Conservation (phyloP, 345 rosid species). For the Conringia planisiliqua region DNA sequence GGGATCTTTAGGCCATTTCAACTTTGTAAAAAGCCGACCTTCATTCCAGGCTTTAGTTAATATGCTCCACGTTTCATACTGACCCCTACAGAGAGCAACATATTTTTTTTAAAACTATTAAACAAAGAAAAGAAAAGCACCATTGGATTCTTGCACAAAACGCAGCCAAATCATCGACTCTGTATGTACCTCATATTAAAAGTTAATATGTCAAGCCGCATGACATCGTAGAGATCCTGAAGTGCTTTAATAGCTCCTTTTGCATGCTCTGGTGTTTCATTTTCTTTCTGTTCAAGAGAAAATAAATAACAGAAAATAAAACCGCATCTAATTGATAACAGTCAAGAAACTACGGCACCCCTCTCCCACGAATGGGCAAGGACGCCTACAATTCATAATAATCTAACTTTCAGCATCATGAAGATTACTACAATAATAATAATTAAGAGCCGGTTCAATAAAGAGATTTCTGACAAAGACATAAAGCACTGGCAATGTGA, state of each 20-base stretch:
- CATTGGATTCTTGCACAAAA: constrained; percentile 1
- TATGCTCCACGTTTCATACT: constrained; percentile 74
- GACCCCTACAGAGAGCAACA: constrained; percentile 46
- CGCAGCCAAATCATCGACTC: constrained; percentile 20
- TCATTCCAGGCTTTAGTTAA: constrained; percentile 80
- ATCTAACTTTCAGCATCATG: background rate
- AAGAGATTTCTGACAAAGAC: background rate
- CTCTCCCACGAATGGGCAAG: background rate
- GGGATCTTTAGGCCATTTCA: constrained; percentile 86
- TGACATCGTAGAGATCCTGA: constrained; percentile 96
- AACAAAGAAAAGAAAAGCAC: background rate
- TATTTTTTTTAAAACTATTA: background rate
- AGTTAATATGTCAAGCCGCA: constrained; percentile 71
- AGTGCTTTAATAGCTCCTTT: constrained; percentile 90
- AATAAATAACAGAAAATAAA: background rate
- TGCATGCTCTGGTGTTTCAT: constrained; percentile 59
- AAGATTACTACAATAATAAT: background rate
- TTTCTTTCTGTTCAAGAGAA: constrained; percentile 55
- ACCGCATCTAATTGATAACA: background rate
- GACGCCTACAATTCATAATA: background rate
- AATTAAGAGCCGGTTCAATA: background rate
- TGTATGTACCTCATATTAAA: constrained; percentile 63
- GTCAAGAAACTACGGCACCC: background rate
- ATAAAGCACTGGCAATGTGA: constrained; percentile 8
- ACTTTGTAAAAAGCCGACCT: constrained; percentile 80